Conservation (phyloP, 2,329 filamentous ascomycete genomes). For the Achaetomium macrosporum region DNA sequence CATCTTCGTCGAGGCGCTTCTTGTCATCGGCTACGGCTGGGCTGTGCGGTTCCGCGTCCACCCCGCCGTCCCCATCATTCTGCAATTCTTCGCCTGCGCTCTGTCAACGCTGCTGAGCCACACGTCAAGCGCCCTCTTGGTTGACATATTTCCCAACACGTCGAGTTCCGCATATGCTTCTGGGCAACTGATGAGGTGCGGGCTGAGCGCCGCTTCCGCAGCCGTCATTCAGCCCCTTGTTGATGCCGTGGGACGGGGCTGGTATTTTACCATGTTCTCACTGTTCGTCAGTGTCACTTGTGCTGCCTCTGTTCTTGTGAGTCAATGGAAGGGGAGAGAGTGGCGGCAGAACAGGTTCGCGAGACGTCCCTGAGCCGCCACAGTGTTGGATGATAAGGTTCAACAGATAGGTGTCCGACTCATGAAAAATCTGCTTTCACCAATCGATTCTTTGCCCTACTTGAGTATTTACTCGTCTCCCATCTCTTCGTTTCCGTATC, state of each 20-base stretch:
- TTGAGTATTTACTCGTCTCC: no score
- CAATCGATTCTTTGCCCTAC: no score
- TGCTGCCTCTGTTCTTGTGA: slow-evolving; percentile 38
- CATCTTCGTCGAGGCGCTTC: slow-evolving; percentile 44
- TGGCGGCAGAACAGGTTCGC: slow-evolving; percentile 39
- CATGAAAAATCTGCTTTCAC: no score
- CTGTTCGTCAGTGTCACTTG: slow-evolving; percentile 41
- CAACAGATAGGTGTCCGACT: no score
- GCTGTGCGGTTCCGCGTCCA: slow-evolving; percentile 41
- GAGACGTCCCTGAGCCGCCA: not conserved
- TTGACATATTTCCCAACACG: slow-evolving; percentile 52
- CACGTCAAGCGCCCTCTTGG: slow-evolving; percentile 51
- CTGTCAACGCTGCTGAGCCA: slow-evolving; percentile 53
- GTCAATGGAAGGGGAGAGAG: slow-evolving; percentile 41
- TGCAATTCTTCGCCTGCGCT: slow-evolving; percentile 49
- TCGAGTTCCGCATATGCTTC: slow-evolving; percentile 54
- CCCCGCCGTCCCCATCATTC: slow-evolving; percentile 45
- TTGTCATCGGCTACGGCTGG: slow-evolving; percentile 50
- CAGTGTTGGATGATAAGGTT: no score
- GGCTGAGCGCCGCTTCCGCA: slow-evolving; percentile 50
- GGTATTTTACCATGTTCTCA: slow-evolving; percentile 51
- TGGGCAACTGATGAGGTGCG: slow-evolving; percentile 53
- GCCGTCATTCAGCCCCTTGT: slow-evolving; percentile 52
- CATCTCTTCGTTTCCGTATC: no score
- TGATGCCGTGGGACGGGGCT: slow-evolving; percentile 46